These are phyloP conservation scores for Aureobasidium sp. DNA, from an alignment of 2,329 filamentous ascomycete genomes.

Conservation along the genomic window DNA sequence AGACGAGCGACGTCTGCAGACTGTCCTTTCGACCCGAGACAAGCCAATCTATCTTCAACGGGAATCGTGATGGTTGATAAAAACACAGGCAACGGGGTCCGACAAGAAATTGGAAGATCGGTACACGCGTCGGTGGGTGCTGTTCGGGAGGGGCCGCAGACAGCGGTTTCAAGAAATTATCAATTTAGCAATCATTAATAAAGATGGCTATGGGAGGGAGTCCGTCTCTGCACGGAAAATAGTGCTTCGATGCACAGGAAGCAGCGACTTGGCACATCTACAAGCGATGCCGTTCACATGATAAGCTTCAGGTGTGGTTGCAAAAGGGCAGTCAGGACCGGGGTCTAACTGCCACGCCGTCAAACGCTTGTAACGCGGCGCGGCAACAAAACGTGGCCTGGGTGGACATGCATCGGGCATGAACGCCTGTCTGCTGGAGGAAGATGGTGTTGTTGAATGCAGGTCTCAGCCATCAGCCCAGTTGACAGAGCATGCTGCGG, in stretches of 20 bases:
- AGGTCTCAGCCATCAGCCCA: background rate
- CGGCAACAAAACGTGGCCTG: conserved; percentile 12
- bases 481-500: background rate
- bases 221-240: background rate
- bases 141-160: conserved; percentile 7
- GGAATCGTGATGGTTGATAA: conserved; percentile 1
- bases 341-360: conserved; percentile 13
- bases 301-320: background rate
- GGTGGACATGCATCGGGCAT: conserved; percentile 9
- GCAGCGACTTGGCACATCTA: background rate
- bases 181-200: background rate
- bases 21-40: background rate
- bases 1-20: conserved; percentile 5
- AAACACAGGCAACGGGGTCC: conserved; percentile 8
- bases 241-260: background rate
- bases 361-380: conserved; percentile 8
- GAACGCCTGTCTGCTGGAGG: background rate
- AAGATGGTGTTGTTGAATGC: background rate
- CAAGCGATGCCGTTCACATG: background rate
- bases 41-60: conserved; percentile 10
- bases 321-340: background rate
- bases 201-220: background rate
- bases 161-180: background rate
- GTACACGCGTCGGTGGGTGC: background rate
- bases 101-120: conserved; percentile 1